phyloP scores from a whole-genome alignment of 768 basidiomycete species.

The Plicaturopsis crispa region DNA sequence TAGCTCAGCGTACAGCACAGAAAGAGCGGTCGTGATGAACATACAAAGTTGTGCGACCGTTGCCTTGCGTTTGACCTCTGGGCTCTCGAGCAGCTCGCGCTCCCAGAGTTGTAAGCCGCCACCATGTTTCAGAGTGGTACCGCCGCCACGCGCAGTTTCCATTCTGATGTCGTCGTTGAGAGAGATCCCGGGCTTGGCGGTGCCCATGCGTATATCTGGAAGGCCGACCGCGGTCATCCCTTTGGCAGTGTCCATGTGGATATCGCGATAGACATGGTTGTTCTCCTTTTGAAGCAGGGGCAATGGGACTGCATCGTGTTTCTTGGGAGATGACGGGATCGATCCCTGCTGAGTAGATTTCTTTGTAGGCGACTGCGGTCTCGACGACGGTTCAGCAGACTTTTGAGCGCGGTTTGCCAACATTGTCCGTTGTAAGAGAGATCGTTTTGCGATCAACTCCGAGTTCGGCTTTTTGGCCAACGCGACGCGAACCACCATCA shows the following conservation, averaged over 20 bases:
- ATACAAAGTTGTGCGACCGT: conserved; percentile 95
- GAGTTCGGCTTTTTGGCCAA: too few relatives aligned
- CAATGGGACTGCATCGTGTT: too few relatives aligned
- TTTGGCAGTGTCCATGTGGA: conserved; percentile 79
- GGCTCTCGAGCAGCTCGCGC: conserved; percentile 70
- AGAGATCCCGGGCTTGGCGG: conserved; percentile 44
- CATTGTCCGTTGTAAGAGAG: too few relatives aligned
- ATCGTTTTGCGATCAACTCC: too few relatives aligned
- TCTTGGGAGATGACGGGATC: too few relatives aligned
- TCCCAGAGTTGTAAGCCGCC: conserved; percentile 74
- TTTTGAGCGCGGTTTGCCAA: too few relatives aligned
- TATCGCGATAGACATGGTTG: conserved; percentile 48
- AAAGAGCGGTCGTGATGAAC: conserved; percentile 17
- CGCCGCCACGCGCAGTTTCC: conserved; percentile 51
- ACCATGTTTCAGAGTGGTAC: conserved; percentile 42
- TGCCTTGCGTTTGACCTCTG: conserved; percentile 90
- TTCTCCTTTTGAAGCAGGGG: too few relatives aligned
- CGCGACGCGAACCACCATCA: too few relatives aligned
- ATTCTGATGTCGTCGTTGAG: conserved; percentile 53
- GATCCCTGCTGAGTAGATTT: too few relatives aligned
- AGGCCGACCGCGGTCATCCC: conserved; percentile 35
- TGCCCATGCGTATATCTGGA: conserved; percentile 62
- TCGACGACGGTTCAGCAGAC: too few relatives aligned
- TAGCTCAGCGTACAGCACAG: conserved; percentile 6
- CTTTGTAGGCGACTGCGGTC: too few relatives aligned